These are phyloP conservation scores for Cyclocybe aegerita DNA, from an alignment of 768 basidiomycete genomes.

Conservation along the genomic window DNA sequence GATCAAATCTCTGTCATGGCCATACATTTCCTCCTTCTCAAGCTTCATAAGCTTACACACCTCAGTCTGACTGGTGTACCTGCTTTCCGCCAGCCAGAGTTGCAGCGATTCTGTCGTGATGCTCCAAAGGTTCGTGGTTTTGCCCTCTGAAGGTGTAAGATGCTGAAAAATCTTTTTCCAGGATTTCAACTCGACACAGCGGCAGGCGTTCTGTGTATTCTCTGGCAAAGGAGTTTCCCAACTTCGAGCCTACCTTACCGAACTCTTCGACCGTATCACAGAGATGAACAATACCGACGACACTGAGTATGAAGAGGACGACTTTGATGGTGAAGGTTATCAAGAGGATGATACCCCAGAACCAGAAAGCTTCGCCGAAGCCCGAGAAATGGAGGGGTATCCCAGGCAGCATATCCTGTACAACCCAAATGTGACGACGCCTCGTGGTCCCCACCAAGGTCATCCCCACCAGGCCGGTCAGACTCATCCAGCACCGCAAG, in stretches of 20 bases:
- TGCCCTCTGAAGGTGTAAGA: constrained; percentile 1
- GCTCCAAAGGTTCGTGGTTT: constrained; percentile 69
- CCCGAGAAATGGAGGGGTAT: constrained; percentile 32
- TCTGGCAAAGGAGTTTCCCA: constrained; percentile 88
- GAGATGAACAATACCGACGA: constrained; percentile 71
- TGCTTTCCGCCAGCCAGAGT: constrained; percentile 79
- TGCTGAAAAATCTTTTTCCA: constrained; percentile 28
- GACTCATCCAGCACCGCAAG: constrained; percentile 9
- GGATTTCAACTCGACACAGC: constrained; percentile 92
- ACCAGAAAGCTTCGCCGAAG: constrained; percentile 32
- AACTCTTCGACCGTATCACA: constrained; percentile 72
- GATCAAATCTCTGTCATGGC: constrained; percentile 92
- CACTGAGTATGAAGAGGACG: constrained; percentile 66
- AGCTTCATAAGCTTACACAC: constrained; percentile 90
- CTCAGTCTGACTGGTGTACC: constrained; percentile 97
- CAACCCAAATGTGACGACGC: constrained; percentile 18
- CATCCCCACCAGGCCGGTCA: not conserved
- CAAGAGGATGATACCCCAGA: constrained; percentile 49
- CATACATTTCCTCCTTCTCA: constrained; percentile 85
- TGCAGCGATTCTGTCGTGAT: constrained; percentile 87
- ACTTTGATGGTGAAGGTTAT: constrained; percentile 52
- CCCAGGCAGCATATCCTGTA: constrained; percentile 26
- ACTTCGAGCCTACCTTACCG: constrained; percentile 76
- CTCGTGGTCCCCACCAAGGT: constrained; percentile 7
- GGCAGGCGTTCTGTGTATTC: constrained; percentile 92